Base-by-base conservation (phyloP, 352 stramenopile species). In the Globisporangium sylvaticum region DNA sequence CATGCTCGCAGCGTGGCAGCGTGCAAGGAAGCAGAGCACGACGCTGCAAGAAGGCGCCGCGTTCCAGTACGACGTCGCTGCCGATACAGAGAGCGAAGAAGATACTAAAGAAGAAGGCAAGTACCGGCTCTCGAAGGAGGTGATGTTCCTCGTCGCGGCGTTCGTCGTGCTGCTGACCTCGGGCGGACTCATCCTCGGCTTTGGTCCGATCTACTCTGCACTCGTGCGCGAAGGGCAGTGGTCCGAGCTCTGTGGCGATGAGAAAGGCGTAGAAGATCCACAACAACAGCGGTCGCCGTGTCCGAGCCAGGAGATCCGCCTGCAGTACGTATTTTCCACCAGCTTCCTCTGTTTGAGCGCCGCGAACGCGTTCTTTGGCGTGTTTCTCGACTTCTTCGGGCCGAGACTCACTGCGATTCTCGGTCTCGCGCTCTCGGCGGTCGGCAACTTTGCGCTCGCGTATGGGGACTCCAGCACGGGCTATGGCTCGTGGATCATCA, bases 271-370 rank as follows among this genome's bases (percentile, higher is more conserved):
- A 32, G 37, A 42, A 22, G 24, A 24, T 0, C 7, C 22, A 27
- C 22, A 31, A 39, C 44, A 31, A 20, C 14, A 15, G 60, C 64
- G 20, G 60, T 73, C 25, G 0, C 58, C 79, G 12, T 94, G 86
- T 27, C 72, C 86, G 12, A 72, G 73, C 14, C 86, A 94, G 54
- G 86, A 94, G 66, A 72, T 94, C 42, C 75, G 69, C 4, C 77
- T 94, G 42, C 86, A 94, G 71, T 90, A 88, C 58, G 80, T 91
- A 12, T 94, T 91, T 60, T 89, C 82, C 2, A 94, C 86, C 9
- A 80, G 76, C 1, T 94, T 94, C 39, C 71, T 94, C 37, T 90
- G 84, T 64, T 76, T 94, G 15, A 94, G 87, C 62, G 84, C 81
- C 3, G 84, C 87, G 20, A 94, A 94, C 54, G 87, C 83, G 14